Conservation (phyloP, 2,329 filamentous ascomycete genomes). For the Colletotrichum sidae region DNA sequence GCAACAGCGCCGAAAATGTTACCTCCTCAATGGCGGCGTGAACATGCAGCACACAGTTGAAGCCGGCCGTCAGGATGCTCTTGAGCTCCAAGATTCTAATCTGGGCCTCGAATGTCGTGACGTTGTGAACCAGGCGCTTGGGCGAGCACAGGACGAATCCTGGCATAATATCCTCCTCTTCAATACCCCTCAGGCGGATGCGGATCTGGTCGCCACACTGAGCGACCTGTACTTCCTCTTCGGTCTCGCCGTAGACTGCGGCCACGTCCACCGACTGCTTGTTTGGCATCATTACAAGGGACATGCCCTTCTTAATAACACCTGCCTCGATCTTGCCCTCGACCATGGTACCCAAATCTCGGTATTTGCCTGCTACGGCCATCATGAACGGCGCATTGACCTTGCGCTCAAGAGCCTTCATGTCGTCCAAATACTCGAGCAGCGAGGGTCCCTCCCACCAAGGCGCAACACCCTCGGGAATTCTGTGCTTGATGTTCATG, state of each 20-base stretch:
- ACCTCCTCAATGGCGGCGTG: slow-evolving; percentile 98
- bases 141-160: slow-evolving; percentile 97
- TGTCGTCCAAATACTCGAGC: slow-evolving; percentile 93
- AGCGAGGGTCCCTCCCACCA: slow-evolving; percentile 94
- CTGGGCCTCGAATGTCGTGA: slow-evolving; percentile 92
- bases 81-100: slow-evolving; percentile 95
- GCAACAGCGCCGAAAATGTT: slow-evolving; percentile 86
- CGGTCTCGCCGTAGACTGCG: slow-evolving; percentile 93
- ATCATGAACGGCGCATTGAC: slow-evolving; percentile 99
- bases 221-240: slow-evolving; percentile 86
- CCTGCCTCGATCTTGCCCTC: slow-evolving; percentile 98
- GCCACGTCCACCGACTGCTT: slow-evolving; percentile 83
- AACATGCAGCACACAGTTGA: slow-evolving; percentile 97
- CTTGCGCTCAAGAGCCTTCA: slow-evolving; percentile 94
- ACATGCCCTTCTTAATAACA: slow-evolving; percentile 90
- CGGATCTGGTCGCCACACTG: slow-evolving; percentile 96
- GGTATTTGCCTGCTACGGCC: slow-evolving; percentile 95
- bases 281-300: slow-evolving; percentile 95
- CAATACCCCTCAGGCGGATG: slow-evolving; percentile 89
- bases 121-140: slow-evolving; percentile 92
- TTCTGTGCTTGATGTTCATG: slow-evolving; percentile 87
- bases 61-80: slow-evolving; percentile 92
- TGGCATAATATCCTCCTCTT: slow-evolving; percentile 96
- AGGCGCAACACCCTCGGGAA: slow-evolving; percentile 79
- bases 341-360: slow-evolving; percentile 96